Percentiles rank a stretch among this genome's conserved stretches.
Conservation (phyloP, 768 basidiomycete genomes). For the Goffeauzyma gilvescens region DNA sequence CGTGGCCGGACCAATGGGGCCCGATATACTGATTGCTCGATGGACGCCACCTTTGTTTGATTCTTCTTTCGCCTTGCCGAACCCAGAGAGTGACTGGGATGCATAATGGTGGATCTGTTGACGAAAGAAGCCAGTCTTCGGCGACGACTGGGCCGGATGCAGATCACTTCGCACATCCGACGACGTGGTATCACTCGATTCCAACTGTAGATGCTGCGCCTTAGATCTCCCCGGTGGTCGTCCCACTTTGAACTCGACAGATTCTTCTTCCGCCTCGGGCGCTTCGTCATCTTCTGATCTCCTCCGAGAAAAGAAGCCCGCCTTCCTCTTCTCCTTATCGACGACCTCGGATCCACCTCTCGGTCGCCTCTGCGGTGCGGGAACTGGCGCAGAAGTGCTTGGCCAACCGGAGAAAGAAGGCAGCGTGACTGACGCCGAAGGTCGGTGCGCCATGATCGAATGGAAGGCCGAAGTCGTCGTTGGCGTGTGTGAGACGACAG, state of each 20-base stretch:
- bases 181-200: too few relatives aligned
- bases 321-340: not conserved
- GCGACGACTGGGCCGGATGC: too few relatives aligned
- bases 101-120: not conserved
- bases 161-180: too few relatives aligned
- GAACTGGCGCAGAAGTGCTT: not conserved
- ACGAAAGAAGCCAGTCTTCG: not conserved
- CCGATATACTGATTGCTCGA: not conserved
- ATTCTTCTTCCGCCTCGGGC: too few relatives aligned
- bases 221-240: too few relatives aligned
- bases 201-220: not conserved
- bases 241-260: too few relatives aligned
- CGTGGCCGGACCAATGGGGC: not conserved
- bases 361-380: not conserved
- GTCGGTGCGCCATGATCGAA: too few relatives aligned
- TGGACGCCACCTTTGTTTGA: not conserved
- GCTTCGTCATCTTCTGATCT: too few relatives aligned
- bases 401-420: too few relatives aligned
- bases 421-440: too few relatives aligned
- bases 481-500: too few relatives aligned
- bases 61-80: not conserved
- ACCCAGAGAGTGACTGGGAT: not conserved
- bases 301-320: conserved; percentile 1
- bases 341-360: not conserved
- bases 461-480: too few relatives aligned